phyloP scores from a whole-genome alignment of 305 asterid genomes.

The Fraxinus dipetala region DNA sequence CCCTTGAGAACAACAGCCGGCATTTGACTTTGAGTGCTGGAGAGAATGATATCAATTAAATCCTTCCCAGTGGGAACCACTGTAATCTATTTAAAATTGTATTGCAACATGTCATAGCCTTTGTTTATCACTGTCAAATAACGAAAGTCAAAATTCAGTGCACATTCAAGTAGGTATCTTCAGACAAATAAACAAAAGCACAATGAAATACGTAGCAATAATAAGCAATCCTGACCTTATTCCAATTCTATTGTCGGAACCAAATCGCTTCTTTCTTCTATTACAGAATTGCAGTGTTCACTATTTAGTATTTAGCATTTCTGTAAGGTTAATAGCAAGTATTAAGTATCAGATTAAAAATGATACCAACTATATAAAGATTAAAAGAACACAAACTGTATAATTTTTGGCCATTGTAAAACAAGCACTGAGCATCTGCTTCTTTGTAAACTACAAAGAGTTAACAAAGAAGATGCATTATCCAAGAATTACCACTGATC shows the following conservation, averaged over 20 bases:
- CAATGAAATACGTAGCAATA: not conserved
- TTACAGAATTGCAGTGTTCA: not conserved
- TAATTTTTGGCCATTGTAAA: not conserved
- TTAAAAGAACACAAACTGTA: not conserved
- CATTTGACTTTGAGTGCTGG: slow-evolving; percentile 83
- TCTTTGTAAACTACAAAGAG: not conserved
- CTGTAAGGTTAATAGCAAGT: not conserved
- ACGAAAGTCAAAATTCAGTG: not conserved
- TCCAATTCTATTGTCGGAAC: not conserved
- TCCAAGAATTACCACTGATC: not conserved
- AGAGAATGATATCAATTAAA: slow-evolving; percentile 77
- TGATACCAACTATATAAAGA: not conserved
- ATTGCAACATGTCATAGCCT: slow-evolving; percentile 70
- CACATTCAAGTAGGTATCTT: not conserved
- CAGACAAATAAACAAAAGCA: not conserved
- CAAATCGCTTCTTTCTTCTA: not conserved
- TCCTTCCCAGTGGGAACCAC: slow-evolving; percentile 90
- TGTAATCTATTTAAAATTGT: slow-evolving; percentile 85
- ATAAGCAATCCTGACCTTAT: slow-evolving; percentile 38
- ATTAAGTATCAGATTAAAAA: not conserved
- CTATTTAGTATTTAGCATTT: not conserved
- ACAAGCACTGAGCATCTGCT: not conserved
- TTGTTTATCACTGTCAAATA: slow-evolving; percentile 9
- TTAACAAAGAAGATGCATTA: not conserved
- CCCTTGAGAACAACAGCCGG: slow-evolving; percentile 96